Evolutionary conservation across 2,329 filamentous ascomycete genomes (phyloP).

Genomic region (Alternaria angustiovoidea): DNA sequence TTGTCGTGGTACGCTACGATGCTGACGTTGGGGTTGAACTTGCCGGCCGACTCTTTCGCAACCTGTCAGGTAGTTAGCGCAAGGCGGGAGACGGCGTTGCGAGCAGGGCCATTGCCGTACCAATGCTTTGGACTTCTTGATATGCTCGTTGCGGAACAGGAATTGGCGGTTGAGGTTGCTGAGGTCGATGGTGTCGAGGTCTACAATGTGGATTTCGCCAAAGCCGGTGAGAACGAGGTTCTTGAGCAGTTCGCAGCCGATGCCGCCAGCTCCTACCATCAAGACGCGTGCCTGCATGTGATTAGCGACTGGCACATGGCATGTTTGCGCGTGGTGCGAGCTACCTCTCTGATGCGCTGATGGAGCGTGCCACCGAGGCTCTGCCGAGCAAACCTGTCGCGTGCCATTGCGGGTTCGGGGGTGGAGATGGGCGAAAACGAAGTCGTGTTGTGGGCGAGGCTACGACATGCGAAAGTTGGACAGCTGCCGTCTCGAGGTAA

Average conservation of each 20-base stretch:
- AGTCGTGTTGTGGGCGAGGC: slow-evolving; percentile 17
- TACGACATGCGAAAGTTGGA: slow-evolving; percentile 30
- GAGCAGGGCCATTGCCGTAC: slow-evolving; percentile 57
- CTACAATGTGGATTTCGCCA: slow-evolving; percentile 91
- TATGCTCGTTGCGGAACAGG: slow-evolving; percentile 94
- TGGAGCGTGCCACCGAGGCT: slow-evolving; percentile 70
- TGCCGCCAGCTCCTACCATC: slow-evolving; percentile 95
- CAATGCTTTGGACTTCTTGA: slow-evolving; percentile 95
- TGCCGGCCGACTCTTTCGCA: slow-evolving; percentile 87
- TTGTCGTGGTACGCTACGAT: slow-evolving; percentile 92
- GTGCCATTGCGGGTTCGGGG: slow-evolving; percentile 51
- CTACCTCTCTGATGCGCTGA: slow-evolving; percentile 72
- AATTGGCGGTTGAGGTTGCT: slow-evolving; percentile 98
- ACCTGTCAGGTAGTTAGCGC: slow-evolving; percentile 64
- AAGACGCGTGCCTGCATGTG: slow-evolving; percentile 77
- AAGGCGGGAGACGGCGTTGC: background rate
- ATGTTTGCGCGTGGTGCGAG: slow-evolving; percentile 10
- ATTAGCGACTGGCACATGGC: slow-evolving; percentile 30
- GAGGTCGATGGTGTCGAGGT: slow-evolving; percentile 97
- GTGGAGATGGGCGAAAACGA: slow-evolving; percentile 8
- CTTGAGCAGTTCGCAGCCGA: slow-evolving; percentile 97
- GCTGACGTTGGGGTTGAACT: slow-evolving; percentile 87
- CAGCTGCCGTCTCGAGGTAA: slow-evolving; percentile 18
- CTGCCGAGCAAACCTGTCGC: slow-evolving; percentile 62
- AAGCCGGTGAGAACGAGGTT: slow-evolving; percentile 93